Conservation (phyloP, 345 rosid genomes). For the Ceriops tagal region DNA sequence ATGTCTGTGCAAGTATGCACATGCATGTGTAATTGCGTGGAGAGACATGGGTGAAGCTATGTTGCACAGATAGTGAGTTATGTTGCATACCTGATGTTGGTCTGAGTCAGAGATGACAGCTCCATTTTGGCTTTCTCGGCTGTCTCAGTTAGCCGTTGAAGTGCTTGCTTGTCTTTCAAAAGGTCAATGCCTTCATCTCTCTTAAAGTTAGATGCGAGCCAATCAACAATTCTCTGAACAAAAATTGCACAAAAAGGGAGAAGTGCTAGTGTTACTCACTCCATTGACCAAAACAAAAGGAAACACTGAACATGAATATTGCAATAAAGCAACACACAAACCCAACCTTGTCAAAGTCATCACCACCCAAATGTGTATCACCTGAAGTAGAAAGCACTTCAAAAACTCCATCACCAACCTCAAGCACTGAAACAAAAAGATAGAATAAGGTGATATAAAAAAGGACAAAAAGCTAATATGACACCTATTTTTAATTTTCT, state of each 20-base stretch:
- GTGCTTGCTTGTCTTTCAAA: slow-evolving; percentile 95
- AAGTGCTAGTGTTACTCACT: neutral
- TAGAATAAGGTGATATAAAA: neutral
- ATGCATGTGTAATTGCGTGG: too few species aligned
- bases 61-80: neutral
- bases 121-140: slow-evolving; percentile 99
- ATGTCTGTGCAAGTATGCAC: too few species aligned
- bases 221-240: slow-evolving; percentile 85
- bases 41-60: too few species aligned
- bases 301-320: neutral
- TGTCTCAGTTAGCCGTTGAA: slow-evolving; percentile 89
- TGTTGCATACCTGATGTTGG: slow-evolving; percentile 62
- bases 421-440: slow-evolving; percentile 51
- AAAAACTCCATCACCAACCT: slow-evolving; percentile 98
- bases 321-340: neutral
- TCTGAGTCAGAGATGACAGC: slow-evolving; percentile 83
- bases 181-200: slow-evolving; percentile 93
- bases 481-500: too few species aligned
- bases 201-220: slow-evolving; percentile 78
- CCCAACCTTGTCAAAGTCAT: slow-evolving; percentile 87
- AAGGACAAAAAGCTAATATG: too few species aligned
- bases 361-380: slow-evolving; percentile 97
- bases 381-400: slow-evolving; percentile 98
- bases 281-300: neutral
- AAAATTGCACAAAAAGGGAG: neutral